Evolutionary conservation across 2,329 filamentous ascomycete species (phyloP), one percentile per base, ranked within the genome.

Genomic region (Hirsutella thompsonii): DNA sequence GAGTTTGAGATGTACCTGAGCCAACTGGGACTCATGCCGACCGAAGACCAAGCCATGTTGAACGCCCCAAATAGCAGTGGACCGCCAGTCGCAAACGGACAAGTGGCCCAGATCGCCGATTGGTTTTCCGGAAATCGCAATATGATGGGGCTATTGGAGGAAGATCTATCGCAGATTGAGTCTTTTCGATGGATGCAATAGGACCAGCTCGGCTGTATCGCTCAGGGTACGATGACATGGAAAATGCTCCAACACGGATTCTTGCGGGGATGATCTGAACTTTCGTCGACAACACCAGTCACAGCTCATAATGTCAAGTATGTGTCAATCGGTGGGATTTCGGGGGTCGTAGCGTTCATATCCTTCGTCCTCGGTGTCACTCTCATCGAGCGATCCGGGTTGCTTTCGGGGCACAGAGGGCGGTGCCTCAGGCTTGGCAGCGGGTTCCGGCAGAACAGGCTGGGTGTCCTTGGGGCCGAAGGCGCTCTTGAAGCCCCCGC

Each of bases 401-500:
- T 48, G 44, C 23, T 54, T 49, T 18, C 62, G 59, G 4, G 51
- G 20, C 37, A 3, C 40, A n/a, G 10, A 23, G 28, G 14, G 20
- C 40, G 8, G 23, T 6, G 26, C n/a, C 1, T 38, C 39, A 2
- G 20, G 9, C 16, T 46, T 32, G 2, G 40, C 37, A 4, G 32
- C 21, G 4, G 40, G 32, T 23, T 20, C 32, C 8, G 11, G 30
- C 21, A 21, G n/a, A 20, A 18, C 37, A 33, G 37, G 33, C 9
- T 14, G 46, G 53, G 42, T 42, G 58, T 68, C 69, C 2, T 69
- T 69, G 1, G 74, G 63, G 4, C 72, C 72, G 63, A 88, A 84
- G 1, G 83, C 82, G 52, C 79, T 82, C 62, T 86, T 89, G 59
- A 89, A 89, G 0, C 84, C 85, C 1, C 81, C 80, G 55, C 90